Evolutionary conservation across 2,329 filamentous ascomycete genomes (phyloP), one percentile per base, ranked within the genome.

Genomic region (Dactylellina sp.): DNA sequence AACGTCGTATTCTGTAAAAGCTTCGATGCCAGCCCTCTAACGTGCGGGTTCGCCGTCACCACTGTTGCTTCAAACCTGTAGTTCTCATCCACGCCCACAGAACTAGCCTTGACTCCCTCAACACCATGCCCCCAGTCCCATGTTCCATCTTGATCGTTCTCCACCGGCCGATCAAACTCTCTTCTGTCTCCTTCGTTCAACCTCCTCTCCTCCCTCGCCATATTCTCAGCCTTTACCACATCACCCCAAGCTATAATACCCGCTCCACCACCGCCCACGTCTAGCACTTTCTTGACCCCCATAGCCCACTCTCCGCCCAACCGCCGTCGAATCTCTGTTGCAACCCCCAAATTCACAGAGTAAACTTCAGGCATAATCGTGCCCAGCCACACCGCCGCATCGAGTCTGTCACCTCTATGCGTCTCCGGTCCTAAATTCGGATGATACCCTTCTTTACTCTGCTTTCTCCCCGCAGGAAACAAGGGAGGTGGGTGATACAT

Each of bases 1-100:
- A 99, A 97, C 0, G 91, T 96, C 0, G 95, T 98, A 80, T 97
- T 90, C 39, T 96, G 86, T 11, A 99, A 83, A 75, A 98, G 86
- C 16, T 84, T 84, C 76, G 92, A 92, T 22, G 92, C 85, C 32
- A 93, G 89, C 64, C 91, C 85, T 16, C 93, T 88, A 25, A 99
- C 84, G 1, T 88, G 83, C 75, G 92, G 87, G 0, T 92, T 91
- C 0, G 89, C 92, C 1, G 91, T 88, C 1, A 98, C 83, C 0
- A 96, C 93, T 0, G 92, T 93, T 61, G 91, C 90, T 80, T 90
- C 92, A 0, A 78, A 63, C 37, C 65, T 49, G 28, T 60, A 72
- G 25, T 65, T 25, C 24, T 61, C 60, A 39, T 72, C 62, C 40
- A 75, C 37, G 24, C 61, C 50, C 0, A 46, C 32, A 11, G 47